Conservation (phyloP, 164 flowering plant genomes). For the Hamamelis virginiana region DNA sequence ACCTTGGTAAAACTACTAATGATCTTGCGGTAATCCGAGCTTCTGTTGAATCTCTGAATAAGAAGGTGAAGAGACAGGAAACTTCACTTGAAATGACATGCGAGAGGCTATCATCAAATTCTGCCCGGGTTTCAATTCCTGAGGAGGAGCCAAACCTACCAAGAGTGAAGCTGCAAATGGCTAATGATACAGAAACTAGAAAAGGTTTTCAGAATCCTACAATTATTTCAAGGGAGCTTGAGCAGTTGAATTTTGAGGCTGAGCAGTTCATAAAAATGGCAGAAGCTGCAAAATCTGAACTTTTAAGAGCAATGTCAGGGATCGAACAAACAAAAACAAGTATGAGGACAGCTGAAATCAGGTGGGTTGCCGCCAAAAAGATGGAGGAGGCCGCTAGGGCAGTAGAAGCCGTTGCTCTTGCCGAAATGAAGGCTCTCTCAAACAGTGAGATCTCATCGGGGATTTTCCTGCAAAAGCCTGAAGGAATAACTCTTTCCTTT, state of each 20-base stretch:
- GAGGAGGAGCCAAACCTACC: slow-evolving; percentile 11
- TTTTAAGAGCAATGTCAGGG: slow-evolving; percentile 32
- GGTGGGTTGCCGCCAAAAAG: slow-evolving; percentile 59
- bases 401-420: slow-evolving; percentile 62
- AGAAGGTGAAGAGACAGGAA: slow-evolving; percentile 44
- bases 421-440: slow-evolving; percentile 39
- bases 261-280: slow-evolving; percentile 47
- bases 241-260: slow-evolving; percentile 27
- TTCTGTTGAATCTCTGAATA: slow-evolving; percentile 50
- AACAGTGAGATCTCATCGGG: slow-evolving; percentile 9
- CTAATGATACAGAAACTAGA: slow-evolving; percentile 9
- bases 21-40: slow-evolving; percentile 55
- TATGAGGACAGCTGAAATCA: slow-evolving; percentile 57
- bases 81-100: slow-evolving; percentile 27
- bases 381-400: slow-evolving; percentile 78
- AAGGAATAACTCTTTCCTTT: slow-evolving; percentile 21
- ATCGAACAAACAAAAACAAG: slow-evolving; percentile 33
- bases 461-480: slow-evolving; percentile 27
- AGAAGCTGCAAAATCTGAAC: slow-evolving; percentile 40
- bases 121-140: slow-evolving; percentile 11
- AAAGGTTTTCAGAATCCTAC: slow-evolving; percentile 8
- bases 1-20: slow-evolving; percentile 44
- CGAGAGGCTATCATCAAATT: slow-evolving; percentile 18
- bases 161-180: slow-evolving; percentile 6
- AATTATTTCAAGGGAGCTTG: slow-evolving; percentile 19